Evolutionary conservation across 257 asterid genomes (phyloP).

Genomic region (Fraxinus anomala): DNA sequence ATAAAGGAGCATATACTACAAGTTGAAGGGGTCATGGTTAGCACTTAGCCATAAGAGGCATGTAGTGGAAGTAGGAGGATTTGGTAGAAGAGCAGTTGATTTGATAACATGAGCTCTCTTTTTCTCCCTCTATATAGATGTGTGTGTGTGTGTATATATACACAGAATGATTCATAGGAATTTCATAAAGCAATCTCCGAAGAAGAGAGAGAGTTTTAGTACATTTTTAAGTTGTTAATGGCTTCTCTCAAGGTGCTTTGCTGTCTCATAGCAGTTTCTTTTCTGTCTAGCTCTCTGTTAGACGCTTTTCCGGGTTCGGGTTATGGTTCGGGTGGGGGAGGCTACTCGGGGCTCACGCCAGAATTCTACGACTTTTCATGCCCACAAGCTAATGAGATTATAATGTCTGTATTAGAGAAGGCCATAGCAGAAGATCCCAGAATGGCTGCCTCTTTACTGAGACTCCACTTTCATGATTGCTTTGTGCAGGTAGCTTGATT

Average conservation of each 20-base stretch:
- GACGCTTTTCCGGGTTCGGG: slow-evolving; percentile 44
- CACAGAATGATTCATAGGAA: slow-evolving; percentile 2
- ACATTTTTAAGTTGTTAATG: slow-evolving; percentile 33
- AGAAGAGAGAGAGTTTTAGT: not conserved
- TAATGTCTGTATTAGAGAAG: slow-evolving; percentile 71
- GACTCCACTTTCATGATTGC: slow-evolving; percentile 76
- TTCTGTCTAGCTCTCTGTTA: slow-evolving; percentile 29
- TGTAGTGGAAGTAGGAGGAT: slow-evolving; percentile 36
- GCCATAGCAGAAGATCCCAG: slow-evolving; percentile 62
- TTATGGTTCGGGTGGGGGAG: slow-evolving; percentile 27
- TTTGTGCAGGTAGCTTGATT: slow-evolving; percentile 52
- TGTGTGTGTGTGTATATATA: slow-evolving; percentile 16
- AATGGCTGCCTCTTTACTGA: slow-evolving; percentile 75
- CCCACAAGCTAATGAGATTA: slow-evolving; percentile 71
- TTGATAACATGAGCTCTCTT: slow-evolving; percentile 14
- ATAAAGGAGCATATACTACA: slow-evolving; percentile 11
- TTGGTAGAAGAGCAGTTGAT: slow-evolving; percentile 62
- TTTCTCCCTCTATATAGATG: not conserved
- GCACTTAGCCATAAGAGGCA: slow-evolving; percentile 24
- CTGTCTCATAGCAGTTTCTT: slow-evolving; percentile 32
- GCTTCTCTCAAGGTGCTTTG: slow-evolving; percentile 30
- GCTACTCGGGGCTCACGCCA: slow-evolving; percentile 49
- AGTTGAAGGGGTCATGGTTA: slow-evolving; percentile 37
- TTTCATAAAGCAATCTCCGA: slow-evolving; percentile 17
- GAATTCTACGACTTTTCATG: slow-evolving; percentile 59